Conservation (phyloP, 140 eudicot species). For the Ambrosia hybrid region DNA sequence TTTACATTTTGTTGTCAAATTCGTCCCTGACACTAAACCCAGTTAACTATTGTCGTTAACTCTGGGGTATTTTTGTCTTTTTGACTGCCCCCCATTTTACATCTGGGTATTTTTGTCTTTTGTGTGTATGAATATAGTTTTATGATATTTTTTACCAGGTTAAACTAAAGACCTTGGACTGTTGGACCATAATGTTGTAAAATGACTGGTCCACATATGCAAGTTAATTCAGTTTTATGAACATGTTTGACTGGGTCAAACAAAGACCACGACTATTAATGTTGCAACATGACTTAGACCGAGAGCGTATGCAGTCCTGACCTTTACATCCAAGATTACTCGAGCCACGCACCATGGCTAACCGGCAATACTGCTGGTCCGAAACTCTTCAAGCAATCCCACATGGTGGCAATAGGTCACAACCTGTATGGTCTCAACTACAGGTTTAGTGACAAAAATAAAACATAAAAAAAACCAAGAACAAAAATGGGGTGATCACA, state of each 20-base stretch:
- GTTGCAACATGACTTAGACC: background rate
- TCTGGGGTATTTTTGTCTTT: too few species aligned
- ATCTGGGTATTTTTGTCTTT: too few species aligned
- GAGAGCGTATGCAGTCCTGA: too few species aligned
- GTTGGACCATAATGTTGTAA: background rate
- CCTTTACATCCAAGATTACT: background rate
- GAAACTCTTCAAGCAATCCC: background rate
- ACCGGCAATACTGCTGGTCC: background rate
- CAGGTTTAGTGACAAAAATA: too few species aligned
- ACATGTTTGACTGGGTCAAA: slow-evolving; percentile 1
- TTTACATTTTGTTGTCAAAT: too few species aligned
- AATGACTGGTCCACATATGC: background rate
- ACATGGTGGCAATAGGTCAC: too few species aligned
- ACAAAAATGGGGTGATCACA: slow-evolving; percentile 27
- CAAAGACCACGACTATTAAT: background rate
- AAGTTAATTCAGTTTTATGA: background rate
- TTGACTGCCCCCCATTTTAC: too few species aligned
- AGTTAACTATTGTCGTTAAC: too few species aligned
- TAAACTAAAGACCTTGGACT: background rate
- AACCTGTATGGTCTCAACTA: too few species aligned
- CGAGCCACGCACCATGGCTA: background rate
- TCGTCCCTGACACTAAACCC: too few species aligned
- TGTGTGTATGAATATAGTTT: too few species aligned
- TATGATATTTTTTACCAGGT: background rate
- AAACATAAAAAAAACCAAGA: slow-evolving; percentile 1